These are phyloP conservation scores for Whalleya microplaca DNA, from an alignment of 2,329 filamentous ascomycete genomes.

Conservation along the genomic window DNA sequence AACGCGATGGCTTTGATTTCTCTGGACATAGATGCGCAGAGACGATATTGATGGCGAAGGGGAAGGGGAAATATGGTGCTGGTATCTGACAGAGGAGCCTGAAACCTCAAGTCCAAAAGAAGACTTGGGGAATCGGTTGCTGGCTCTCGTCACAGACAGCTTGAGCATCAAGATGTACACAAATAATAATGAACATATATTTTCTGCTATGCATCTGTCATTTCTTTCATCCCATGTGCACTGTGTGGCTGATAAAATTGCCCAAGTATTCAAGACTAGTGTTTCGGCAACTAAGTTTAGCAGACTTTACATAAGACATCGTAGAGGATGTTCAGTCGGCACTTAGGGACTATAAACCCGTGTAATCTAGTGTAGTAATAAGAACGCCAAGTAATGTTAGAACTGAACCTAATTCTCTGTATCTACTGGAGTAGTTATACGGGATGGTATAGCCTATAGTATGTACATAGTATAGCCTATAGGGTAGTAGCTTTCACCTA, in stretches of 20 bases:
- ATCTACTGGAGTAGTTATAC: too few species aligned
- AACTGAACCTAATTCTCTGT: too few species aligned
- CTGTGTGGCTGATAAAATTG: background rate
- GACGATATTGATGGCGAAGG: conserved; percentile 25
- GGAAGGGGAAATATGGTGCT: conserved; percentile 24
- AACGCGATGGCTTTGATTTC: conserved; percentile 27
- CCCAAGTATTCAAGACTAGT: too few species aligned
- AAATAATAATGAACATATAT: conserved; percentile 44
- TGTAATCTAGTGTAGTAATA: too few species aligned
- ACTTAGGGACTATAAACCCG: too few species aligned
- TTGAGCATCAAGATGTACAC: conserved; percentile 35
- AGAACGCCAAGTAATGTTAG: too few species aligned
- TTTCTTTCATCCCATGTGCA: background rate
- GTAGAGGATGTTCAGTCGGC: too few species aligned
- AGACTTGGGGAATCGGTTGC: conserved; percentile 17
- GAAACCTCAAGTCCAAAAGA: conserved; percentile 15
- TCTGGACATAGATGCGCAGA: conserved; percentile 30
- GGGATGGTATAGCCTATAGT: too few species aligned
- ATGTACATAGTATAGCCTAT: too few species aligned
- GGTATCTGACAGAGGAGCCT: conserved; percentile 22
- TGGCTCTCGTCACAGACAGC: conserved; percentile 8
- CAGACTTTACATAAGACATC: too few species aligned
- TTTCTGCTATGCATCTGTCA: background rate
- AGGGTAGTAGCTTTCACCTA: too few species aligned
- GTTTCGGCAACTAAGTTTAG: background rate